phyloP scores from a whole-genome alignment of 495 filamentous ascomycete species.

The Penicillium goetzii region DNA sequence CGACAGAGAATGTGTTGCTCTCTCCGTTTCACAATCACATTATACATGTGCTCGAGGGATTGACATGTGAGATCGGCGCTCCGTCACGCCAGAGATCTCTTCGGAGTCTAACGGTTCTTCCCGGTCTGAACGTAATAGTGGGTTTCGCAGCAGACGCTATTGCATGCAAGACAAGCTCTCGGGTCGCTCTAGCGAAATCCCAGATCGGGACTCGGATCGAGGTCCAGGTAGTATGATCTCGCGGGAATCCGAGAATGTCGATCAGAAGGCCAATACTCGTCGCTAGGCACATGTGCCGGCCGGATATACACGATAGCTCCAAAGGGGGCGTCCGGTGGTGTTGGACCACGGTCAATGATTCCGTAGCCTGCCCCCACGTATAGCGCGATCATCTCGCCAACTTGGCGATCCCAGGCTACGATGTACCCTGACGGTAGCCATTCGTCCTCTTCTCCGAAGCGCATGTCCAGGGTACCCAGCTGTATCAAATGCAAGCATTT shows the following conservation, averaged over 20 bases:
- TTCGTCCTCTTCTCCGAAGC: slow-evolving; percentile 10
- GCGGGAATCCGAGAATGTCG: slow-evolving; percentile 15
- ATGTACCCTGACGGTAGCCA: slow-evolving; percentile 44
- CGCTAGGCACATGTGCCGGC: slow-evolving; percentile 14
- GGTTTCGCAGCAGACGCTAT: slow-evolving; percentile 3
- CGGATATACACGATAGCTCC: slow-evolving; percentile 26
- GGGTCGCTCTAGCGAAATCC: slow-evolving; percentile 16
- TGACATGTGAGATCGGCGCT: slow-evolving; percentile 10
- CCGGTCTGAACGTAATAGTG: neutral
- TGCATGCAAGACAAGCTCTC: neutral
- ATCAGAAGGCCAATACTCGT: neutral
- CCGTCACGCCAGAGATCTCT: neutral
- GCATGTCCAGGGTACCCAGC: slow-evolving; percentile 40
- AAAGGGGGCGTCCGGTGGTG: slow-evolving; percentile 24
- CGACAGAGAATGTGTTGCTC: neutral
- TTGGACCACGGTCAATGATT: slow-evolving; percentile 24
- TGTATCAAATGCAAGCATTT: slow-evolving; percentile 39
- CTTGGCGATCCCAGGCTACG: slow-evolving; percentile 44
- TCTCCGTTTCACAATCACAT: neutral
- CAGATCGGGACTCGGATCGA: slow-evolving; percentile 36
- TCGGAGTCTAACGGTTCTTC: neutral
- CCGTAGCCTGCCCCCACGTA: slow-evolving; percentile 31
- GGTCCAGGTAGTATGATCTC: slow-evolving; percentile 31
- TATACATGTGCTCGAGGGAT: neutral
- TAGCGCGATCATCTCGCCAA: slow-evolving; percentile 34